Evolutionary conservation across 2,329 filamentous ascomycete genomes (phyloP), one percentile per base, ranked within the genome.

Genomic region (Immersiporthe knoxdaviesiana): DNA sequence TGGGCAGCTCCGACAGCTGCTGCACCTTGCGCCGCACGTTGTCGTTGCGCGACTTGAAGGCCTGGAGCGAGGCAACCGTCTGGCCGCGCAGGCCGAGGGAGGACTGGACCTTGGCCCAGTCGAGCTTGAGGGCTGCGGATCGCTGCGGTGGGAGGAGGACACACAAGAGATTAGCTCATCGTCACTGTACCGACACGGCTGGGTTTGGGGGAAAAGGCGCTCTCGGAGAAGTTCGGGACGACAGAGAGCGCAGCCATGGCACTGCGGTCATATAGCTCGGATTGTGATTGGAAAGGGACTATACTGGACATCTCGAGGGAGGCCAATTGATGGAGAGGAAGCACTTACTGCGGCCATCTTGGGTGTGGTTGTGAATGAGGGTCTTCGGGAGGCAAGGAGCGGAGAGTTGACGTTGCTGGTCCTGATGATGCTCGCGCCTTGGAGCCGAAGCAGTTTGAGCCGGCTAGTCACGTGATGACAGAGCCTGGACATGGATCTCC

Each of bases 31-130:
- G 95, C 84, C 95, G 94, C 80, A 93, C 95, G 81, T 97, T 94
- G 81, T 99, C 96, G 88, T 98, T 97, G 85, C 96, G 94, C 90
- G 97, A 96, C 90, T 99, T 99, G 91, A 99, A 99, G 75, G 93
- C 89, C 82, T 95, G 91, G 72, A 99, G 93, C 72, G 95, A 92
- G 78, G 91, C 85, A 76, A 93, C 94, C 76, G 96, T 99, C 86
- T 94, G 92, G 82, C 96, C 96, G 83, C 93, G 93, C 82, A 99
- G 93, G 82, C 95, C 95, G 78, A 99, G 94, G 80, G 95, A 97
- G 84, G 88, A 90, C 84, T 91, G 91, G 79, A 99, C 90, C 86
- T 97, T 96, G 85, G 90, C 90, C 96, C 96, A 99, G 91, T 99
- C 96, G 88, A 99, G 90, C 90, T 98, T 99, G 84, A 97, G 90